Conservation (phyloP, 495 filamentous ascomycete genomes). For the Penicillium crystallinum region DNA sequence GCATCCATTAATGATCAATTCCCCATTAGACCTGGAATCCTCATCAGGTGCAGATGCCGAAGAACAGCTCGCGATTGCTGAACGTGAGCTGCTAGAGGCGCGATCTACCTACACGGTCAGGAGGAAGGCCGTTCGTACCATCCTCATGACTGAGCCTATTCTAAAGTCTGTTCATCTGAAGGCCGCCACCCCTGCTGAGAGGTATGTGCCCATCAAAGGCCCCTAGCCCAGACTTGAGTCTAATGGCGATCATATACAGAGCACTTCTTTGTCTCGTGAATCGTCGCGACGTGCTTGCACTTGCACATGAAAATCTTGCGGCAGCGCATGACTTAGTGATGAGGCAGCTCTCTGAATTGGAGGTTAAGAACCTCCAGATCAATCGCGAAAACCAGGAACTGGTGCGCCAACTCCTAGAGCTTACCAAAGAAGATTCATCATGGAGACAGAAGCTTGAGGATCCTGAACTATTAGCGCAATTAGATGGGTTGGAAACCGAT, state of each 20-base stretch:
- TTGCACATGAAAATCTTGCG: constrained; percentile 52
- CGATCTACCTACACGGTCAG: constrained; percentile 62
- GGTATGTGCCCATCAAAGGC: constrained; percentile 39
- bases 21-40: constrained; percentile 24
- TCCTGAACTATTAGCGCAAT: constrained; percentile 43
- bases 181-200: constrained; percentile 59
- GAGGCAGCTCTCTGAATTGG: constrained; percentile 46
- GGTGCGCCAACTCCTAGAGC: constrained; percentile 52
- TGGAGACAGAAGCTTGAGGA: constrained; percentile 49
- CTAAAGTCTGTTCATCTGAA: constrained; percentile 72
- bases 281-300: constrained; percentile 60
- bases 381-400: constrained; percentile 58
- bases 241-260: constrained; percentile 34
- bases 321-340: constrained; percentile 43
- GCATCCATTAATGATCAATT: constrained; percentile 1
- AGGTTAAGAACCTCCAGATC: constrained; percentile 50
- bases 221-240: neutral
- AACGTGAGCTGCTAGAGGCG: constrained; percentile 62
- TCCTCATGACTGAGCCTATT: constrained; percentile 65
- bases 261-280: constrained; percentile 59
- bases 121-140: constrained; percentile 59
- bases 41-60: constrained; percentile 43
- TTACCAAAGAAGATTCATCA: constrained; percentile 52
- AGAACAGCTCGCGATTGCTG: constrained; percentile 48
- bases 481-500: constrained; percentile 52